Percentiles rank a stretch among this genome's conserved stretches.
Conservation (phyloP, 352 stramenopile genomes). For the Phytophthora tubulina region DNA sequence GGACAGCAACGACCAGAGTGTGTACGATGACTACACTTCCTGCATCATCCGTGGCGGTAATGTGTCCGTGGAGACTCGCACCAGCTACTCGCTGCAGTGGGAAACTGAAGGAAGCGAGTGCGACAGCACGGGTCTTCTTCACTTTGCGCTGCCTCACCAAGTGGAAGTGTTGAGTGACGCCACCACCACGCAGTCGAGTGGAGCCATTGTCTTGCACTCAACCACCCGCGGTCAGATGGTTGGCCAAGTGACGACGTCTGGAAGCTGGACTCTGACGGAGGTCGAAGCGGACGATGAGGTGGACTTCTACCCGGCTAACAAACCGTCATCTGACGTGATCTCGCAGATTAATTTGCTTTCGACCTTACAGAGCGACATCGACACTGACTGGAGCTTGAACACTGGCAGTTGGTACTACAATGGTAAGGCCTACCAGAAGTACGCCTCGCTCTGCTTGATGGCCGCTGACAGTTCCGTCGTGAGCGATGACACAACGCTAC, state of each 20-base stretch:
- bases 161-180: slow-evolving; percentile 49
- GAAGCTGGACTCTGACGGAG: slow-evolving; percentile 66
- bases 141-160: slow-evolving; percentile 81
- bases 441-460: slow-evolving; percentile 82
- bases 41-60: slow-evolving; percentile 67
- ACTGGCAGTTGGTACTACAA: slow-evolving; percentile 82
- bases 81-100: slow-evolving; percentile 76
- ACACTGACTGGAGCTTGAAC: slow-evolving; percentile 54
- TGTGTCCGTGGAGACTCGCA: slow-evolving; percentile 62
- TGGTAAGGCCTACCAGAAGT: slow-evolving; percentile 85
- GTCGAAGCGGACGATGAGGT: slow-evolving; percentile 59
- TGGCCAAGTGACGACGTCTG: slow-evolving; percentile 51
- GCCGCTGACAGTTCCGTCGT: slow-evolving; percentile 61
- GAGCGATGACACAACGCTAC: slow-evolving; percentile 58
- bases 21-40: slow-evolving; percentile 70
- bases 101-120: slow-evolving; percentile 61
- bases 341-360: slow-evolving; percentile 51
- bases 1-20: slow-evolving; percentile 40
- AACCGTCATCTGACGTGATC: slow-evolving; percentile 46
- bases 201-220: slow-evolving; percentile 61
- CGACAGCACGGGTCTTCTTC: slow-evolving; percentile 56
- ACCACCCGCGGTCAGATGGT: slow-evolving; percentile 68
- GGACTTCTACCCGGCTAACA: slow-evolving; percentile 65
- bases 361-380: slow-evolving; percentile 66
- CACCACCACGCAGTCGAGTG: slow-evolving; percentile 33